Base-by-base conservation (phyloP, 1,284 basidiomycete genomes). In the Rhizopogon parksii region DNA sequence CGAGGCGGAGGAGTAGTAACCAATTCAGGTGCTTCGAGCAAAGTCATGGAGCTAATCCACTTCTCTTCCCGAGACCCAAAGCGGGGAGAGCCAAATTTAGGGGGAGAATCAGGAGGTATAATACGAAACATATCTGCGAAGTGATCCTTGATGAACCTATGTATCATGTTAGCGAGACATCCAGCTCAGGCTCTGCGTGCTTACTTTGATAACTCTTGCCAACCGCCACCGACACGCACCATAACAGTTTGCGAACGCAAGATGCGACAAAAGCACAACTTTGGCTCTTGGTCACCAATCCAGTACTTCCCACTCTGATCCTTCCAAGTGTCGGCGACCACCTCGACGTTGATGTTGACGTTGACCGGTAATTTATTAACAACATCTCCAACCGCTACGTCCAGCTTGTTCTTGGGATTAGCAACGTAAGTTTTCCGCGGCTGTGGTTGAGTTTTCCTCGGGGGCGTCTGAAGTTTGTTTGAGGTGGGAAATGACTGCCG, bases 181-280 rank as follows among this genome's bases (percentile, higher is more conserved):
- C 32, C 36, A 35, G 38, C 32, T 39, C 38, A 7, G 19, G 46
- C 36, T 43, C 12, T 15, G 14, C 24, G 36, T 36, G 74, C 83
- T 53, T 66, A 92, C 91, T 83, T 91, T 9, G 89, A 91, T 52
- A 95, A 69, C 66, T 95, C 92, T 50, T 82, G 74, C 93, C 93
- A 95, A n/a, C 93, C 93, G 40, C 93, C 93, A 27, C 93, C 92
- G 14, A 95, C 90, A 54, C 92, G 82, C 37, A 96, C 91, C 93
- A 96, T 95, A 55, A 95, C 93, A 0, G 88, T 94, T 58, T 91
- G 86, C 2, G 88, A 92, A n/a, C 91, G 82, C 34, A 95, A 70
- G 51, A 95, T 95, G 17, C 93, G 80, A 67, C 92, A 95, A 66
- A 94, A 95, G 66, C 90, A 92, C 15, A 95, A 73, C 64, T 85